Evolutionary conservation across 2,329 filamentous ascomycete genomes (phyloP), one percentile per base, ranked within the genome.

Genomic region (Lachnellula occidentalis): DNA sequence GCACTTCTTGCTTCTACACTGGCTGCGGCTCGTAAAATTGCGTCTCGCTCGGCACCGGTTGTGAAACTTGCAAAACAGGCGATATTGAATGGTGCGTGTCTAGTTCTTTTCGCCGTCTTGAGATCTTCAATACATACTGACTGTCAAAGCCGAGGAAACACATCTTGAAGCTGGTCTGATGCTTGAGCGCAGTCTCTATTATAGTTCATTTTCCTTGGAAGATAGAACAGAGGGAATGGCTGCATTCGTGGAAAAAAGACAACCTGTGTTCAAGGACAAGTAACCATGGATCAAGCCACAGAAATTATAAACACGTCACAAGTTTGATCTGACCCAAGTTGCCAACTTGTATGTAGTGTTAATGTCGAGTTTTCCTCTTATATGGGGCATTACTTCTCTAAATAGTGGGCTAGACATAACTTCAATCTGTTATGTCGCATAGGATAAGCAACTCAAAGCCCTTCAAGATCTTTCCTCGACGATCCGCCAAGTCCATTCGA

Each of bases 211-310:
- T 43, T 52, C 55, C 5, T 50, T 64, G 12, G 45, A 61, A 24
- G 82, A 86, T 63, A 81, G 83, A 57, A 76, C 76, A 31, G 82
- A 85, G 62, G 82, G 81, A 3, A 79, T 85, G 5, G 64, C 73
- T 56, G 76, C 78, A 0, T 85, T 86, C 65, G 69, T 85, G 62
- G 73, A 84, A 70, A 85, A 85, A 70, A 71, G 82, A 46, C 75
- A 73, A 45, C 77, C 79, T 1, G 73, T 77, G 12, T 85, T 85
- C 63, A 73, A 68, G 24, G 80, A 63, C 41, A 50, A 50, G 45
- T 60, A 51, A 7, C 24, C 24, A 6, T 24, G 24, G 7, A 24
- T 5, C 24, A 24, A 24, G 5, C 24, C 24, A 24, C 24, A 24
- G 7, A 7, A 24, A 24, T 24, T 3, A 24, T 6, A 24, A 24